Conservation (phyloP, 768 basidiomycete genomes). For the Sporobolomyces roseus region DNA sequence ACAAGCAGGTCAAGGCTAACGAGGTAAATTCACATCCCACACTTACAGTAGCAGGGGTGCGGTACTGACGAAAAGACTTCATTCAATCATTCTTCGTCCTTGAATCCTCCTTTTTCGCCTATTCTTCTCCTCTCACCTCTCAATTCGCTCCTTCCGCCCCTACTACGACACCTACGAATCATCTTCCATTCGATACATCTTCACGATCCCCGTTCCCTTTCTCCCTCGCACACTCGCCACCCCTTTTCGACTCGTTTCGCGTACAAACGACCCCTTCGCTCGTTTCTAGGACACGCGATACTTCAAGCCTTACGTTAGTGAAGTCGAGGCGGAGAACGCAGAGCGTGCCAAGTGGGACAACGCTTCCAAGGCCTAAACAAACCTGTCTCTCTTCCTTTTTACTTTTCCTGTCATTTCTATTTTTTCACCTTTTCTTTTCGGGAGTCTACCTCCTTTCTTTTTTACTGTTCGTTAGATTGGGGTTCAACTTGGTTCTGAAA, state of each 20-base stretch:
- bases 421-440: too few species aligned
- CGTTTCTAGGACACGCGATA: slow-evolving; percentile 95
- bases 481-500: too few species aligned
- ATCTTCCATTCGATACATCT: too few species aligned
- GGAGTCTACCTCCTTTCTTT: background rate
- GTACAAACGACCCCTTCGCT: too few species aligned
- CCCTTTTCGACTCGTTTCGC: too few species aligned
- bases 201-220: background rate
- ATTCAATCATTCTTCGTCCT: too few species aligned
- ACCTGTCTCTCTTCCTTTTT: too few species aligned
- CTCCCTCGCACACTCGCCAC: background rate
- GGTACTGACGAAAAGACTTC: too few species aligned
- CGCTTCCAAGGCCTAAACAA: slow-evolving; percentile 36
- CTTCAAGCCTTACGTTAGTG: slow-evolving; percentile 70
- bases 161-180: too few species aligned
- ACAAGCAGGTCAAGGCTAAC: slow-evolving; percentile 68
- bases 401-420: too few species aligned
- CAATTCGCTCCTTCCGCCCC: too few species aligned
- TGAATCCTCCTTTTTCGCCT: background rate
- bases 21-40: slow-evolving; percentile 61
- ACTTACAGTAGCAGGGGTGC: background rate
- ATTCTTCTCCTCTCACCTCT: background rate
- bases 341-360: slow-evolving; percentile 80
- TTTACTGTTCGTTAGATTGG: too few species aligned
- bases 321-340: slow-evolving; percentile 67